These are phyloP conservation scores for Verticillium nubilum DNA, from an alignment of 2,329 filamentous ascomycete genomes.

Conservation along the genomic window DNA sequence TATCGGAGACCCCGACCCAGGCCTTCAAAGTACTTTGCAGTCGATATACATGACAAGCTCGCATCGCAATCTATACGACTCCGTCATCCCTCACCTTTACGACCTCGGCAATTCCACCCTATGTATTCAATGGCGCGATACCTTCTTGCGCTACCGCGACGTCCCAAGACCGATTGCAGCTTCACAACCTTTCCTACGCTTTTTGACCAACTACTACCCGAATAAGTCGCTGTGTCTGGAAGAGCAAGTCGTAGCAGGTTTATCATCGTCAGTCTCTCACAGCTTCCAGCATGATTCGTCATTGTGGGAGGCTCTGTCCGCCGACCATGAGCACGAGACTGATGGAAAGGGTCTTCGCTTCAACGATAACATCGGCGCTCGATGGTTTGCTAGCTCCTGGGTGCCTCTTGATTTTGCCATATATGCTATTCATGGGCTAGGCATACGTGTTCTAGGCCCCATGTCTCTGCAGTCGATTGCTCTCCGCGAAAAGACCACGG, in stretches of 20 bases:
- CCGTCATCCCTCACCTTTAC: conserved; percentile 45
- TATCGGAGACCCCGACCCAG: conserved; percentile 27
- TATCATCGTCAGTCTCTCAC: conserved; percentile 3
- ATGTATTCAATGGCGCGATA: conserved; percentile 42
- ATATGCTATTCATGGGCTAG: conserved; percentile 63
- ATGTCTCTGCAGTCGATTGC: conserved; percentile 74
- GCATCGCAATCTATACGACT: conserved; percentile 42
- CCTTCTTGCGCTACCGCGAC: conserved; percentile 35
- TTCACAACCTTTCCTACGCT: conserved; percentile 42
- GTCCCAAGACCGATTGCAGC: conserved; percentile 29
- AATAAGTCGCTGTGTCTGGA: conserved; percentile 26
- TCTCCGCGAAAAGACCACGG: conserved; percentile 51
- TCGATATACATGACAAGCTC: conserved; percentile 38
- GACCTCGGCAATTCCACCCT: conserved; percentile 35
- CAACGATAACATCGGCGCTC: conserved; percentile 68
- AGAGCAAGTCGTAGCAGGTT: conserved; percentile 24
- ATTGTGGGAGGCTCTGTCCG: conserved; percentile 28
- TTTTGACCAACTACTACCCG: conserved; percentile 40
- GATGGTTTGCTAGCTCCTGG: conserved; percentile 70
- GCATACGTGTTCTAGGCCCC: conserved; percentile 67
- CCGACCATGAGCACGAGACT: conserved; percentile 31
- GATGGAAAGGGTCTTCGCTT: conserved; percentile 40
- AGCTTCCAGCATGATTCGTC: conserved; percentile 10
- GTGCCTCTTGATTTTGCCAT: conserved; percentile 69
- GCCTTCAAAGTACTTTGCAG: conserved; percentile 33